Percentiles rank a stretch among this genome's conserved stretches.
Conservation (phyloP, 495 filamentous ascomycete genomes). For the Massariosphaeria phaeospora region DNA sequence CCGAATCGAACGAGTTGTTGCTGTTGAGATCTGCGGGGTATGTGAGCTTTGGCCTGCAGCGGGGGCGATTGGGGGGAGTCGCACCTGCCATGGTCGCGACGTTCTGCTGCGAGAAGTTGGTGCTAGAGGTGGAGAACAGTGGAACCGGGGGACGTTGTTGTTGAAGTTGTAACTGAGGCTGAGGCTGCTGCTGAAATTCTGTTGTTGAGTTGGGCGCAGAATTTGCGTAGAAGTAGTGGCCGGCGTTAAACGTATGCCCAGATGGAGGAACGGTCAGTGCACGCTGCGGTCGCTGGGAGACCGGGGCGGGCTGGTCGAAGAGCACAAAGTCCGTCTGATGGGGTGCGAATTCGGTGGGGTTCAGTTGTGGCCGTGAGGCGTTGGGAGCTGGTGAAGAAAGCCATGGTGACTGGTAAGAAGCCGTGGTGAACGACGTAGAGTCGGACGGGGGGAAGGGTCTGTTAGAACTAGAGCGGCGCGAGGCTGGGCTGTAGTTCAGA, state of each 20-base stretch:
- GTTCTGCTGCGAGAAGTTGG: conserved; percentile 12
- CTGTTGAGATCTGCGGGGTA: conserved; percentile 26
- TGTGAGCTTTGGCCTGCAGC: conserved; percentile 15
- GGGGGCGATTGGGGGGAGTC: background rate
- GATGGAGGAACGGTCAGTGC: conserved; percentile 37
- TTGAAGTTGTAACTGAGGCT: conserved; percentile 20
- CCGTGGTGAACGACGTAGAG: conserved; percentile 61
- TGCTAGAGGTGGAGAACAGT: conserved; percentile 44
- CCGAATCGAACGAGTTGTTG: conserved; percentile 31
- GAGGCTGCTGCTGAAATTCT: conserved; percentile 36
- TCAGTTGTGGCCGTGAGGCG: conserved; percentile 41
- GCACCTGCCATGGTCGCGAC: conserved; percentile 34
- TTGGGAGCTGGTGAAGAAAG: conserved; percentile 53
- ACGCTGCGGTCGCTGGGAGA: conserved; percentile 33
- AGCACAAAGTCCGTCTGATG: conserved; percentile 44
- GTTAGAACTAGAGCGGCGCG: conserved; percentile 51
- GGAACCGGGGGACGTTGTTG: conserved; percentile 52
- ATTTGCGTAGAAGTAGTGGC: conserved; percentile 35
- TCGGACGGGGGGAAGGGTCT: conserved; percentile 49
- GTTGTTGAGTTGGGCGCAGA: conserved; percentile 37
- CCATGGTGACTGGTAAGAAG: conserved; percentile 59
- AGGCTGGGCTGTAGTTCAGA: conserved; percentile 54
- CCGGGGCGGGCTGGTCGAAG: conserved; percentile 36
- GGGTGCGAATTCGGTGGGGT: conserved; percentile 43
- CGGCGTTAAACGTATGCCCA: conserved; percentile 40